Evolutionary conservation across 1,139 yeast species (phyloP), one percentile per base, ranked within the genome.

Genomic region (Pichia sp.): DNA sequence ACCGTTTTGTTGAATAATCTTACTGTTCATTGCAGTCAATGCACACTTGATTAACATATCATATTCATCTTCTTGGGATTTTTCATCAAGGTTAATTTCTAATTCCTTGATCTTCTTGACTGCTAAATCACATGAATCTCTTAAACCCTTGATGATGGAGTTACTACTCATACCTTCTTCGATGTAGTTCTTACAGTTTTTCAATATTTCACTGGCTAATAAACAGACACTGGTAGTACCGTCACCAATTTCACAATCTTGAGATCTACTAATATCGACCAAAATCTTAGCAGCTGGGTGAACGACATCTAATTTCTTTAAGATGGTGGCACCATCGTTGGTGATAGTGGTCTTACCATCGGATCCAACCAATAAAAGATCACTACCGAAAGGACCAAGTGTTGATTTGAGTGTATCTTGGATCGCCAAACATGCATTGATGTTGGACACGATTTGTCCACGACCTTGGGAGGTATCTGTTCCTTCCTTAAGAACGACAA

Each of bases 201-300:
- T 89, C 68, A 93, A 77, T 55, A 93, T 77, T 69, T 93, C 99
- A 48, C 98, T 97, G 2, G 99, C 98, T 55, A 93, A 70, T 40
- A 93, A 77, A 1, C 98, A 89, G 14, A 94, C 99, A 36, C 96
- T 84, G 0, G 99, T 93, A 38, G 99, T 93, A 56, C 99, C 99
- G 66, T 93, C 99, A 49, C 99, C 99, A 20, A 99, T 98, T 67
- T 91, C 99, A 32, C 91, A 85, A 61, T 93, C 99, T 69, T 93
- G 99, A 1, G 99, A 98, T 42, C 93, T 96, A 54, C 96, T 85
- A 27, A 94, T 89, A 65, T 94, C 99, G 43, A 93, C 99, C 59
- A 93, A 78, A 98, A 94, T 93, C 63, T 91, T 84, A 3, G 99
- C 99, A 2, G 97, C 99, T 3, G 99, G 99, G 66, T 90, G 99